phyloP scores from a whole-genome alignment of 306 rosid species.

The Biancaea sappan region DNA sequence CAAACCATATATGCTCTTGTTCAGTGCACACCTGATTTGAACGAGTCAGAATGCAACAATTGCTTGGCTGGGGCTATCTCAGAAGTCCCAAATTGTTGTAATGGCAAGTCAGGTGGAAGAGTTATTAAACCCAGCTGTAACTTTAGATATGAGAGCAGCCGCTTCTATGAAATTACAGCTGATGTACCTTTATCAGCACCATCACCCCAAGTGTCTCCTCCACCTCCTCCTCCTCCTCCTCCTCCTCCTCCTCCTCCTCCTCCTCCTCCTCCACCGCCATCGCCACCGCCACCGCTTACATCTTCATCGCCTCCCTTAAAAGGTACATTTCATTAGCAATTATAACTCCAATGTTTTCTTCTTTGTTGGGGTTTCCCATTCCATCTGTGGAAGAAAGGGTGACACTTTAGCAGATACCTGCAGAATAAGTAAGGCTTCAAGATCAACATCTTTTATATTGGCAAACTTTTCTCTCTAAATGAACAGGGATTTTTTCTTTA shows the following conservation, averaged over 20 bases:
- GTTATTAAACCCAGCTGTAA: constrained; percentile 10
- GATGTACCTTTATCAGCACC: constrained; percentile 15
- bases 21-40: constrained; percentile 44
- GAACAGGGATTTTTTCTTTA: neutral
- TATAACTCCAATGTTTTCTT: neutral
- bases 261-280: no score
- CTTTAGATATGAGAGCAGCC: neutral
- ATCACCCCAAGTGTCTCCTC: neutral
- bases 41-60: constrained; percentile 10
- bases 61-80: constrained; percentile 21
- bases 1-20: constrained; percentile 20
- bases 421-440: neutral
- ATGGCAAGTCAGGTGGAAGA: neutral
- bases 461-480: neutral
- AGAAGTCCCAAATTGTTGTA: neutral
- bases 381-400: neutral
- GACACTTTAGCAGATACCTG: neutral
- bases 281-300: no score
- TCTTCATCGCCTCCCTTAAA: no score
- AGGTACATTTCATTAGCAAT: neutral
- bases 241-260: neutral
- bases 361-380: neutral
- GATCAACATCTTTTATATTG: neutral
- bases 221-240: neutral
- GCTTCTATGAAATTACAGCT: constrained; percentile 13